Evolutionary conservation across 345 rosid genomes (phyloP).

Genomic region (Cardiospermum halicacabum): DNA sequence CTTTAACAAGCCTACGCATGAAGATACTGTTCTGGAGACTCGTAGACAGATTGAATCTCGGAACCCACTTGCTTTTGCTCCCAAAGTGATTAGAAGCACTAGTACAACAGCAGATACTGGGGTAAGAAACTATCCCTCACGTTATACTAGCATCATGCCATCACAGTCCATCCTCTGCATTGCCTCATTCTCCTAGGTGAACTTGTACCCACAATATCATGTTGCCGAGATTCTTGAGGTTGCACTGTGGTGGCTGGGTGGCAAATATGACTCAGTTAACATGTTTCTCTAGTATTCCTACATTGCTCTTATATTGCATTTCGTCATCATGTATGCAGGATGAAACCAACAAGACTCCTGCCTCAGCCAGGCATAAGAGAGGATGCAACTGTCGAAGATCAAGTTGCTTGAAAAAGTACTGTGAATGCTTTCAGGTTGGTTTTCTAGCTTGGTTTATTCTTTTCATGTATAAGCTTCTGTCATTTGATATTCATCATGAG

Average conservation of each 20-base stretch:
- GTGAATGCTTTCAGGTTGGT: conserved; percentile 76
- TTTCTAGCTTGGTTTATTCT: conserved; percentile 8
- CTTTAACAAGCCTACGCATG: conserved; percentile 55
- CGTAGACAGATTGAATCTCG: conserved; percentile 57
- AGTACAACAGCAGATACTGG: conserved; percentile 25
- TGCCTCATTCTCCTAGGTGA: conserved; percentile 15
- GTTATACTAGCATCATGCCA: conserved; percentile 10
- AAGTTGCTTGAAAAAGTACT: conserved; percentile 69
- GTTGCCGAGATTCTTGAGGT: conserved; percentile 6
- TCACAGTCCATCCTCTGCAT: conserved; percentile 8
- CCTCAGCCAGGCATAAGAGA: conserved; percentile 67
- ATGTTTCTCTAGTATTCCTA: conserved; percentile 1
- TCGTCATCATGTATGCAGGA: conserved; percentile 30
- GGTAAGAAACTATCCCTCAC: conserved; percentile 32
- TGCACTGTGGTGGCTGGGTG: conserved; percentile 9
- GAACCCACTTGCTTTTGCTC: conserved; percentile 81
- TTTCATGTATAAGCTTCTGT: background rate
- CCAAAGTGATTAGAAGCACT: conserved; percentile 53
- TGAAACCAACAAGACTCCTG: conserved; percentile 57
- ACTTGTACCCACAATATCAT: background rate
- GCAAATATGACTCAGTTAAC: background rate
- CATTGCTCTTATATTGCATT: background rate
- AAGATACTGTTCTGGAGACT: conserved; percentile 44
- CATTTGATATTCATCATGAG: conserved; percentile 19
- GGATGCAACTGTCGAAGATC: conserved; percentile 88